Base-by-base conservation (phyloP, 305 asterid species). In the Fraxinus baroniana region DNA sequence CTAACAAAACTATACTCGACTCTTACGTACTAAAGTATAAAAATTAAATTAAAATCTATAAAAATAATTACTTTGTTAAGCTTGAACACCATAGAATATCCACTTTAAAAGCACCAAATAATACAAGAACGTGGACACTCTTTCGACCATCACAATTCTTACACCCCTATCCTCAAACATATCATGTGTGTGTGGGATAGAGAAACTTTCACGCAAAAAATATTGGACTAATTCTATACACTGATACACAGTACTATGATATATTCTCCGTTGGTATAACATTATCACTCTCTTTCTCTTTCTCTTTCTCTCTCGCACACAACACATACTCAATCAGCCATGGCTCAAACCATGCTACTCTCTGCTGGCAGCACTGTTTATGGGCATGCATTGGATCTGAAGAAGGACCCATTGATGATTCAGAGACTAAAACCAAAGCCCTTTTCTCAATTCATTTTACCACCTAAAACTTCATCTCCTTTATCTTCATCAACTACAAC, bases 311-410 rank as follows among this genome's bases (percentile, higher is more conserved):
- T 39, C 57, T 22, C 55, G 2, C 26, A 44, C 79, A 75, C 41
- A 64, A 39, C 66, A 4, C 70, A 33, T 57, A 13, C 62, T 52
- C 80, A 26, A 52, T 37, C 20, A 0, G 22, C 49, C 9, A 73
- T 24, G 35, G 94, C 94, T 87, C 95, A 92, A 86, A 86, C 92
- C 79, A 90, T 90, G 94, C 86, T 92, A 92, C 86, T 92, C 1
- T 85, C 85, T 73, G 88, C 94, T 17, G 85, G 57, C 82, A 49
- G 60, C 5, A 87, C 37, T 4, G 84, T 82, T 15, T 80, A 88
- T 17, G 80, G 81, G 24, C 80, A 80, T 83, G 83, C 82, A 74
- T 30, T 81, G 33, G 87, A 77, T 78, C 64, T 89, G 33, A 90
- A 84, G 83, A 87, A 79, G 13, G 84, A 83, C 55, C 81, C 91